These are phyloP conservation scores for Gracilariopsis chorda DNA, from an alignment of 23 red algal species.

Conservation along the genomic window DNA sequence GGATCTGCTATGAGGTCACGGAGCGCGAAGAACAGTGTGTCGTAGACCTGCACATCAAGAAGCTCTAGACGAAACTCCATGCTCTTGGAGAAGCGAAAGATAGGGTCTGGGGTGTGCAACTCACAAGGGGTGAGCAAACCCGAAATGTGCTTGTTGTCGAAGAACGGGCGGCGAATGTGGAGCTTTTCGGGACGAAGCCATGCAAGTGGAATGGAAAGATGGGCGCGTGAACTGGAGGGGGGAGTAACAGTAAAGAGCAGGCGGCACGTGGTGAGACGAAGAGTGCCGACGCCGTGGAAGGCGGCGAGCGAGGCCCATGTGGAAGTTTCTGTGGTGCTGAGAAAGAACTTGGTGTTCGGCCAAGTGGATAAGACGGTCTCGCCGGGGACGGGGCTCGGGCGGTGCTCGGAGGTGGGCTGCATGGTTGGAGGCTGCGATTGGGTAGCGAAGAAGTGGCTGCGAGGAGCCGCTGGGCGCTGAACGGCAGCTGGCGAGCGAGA, in stretches of 20 bases:
- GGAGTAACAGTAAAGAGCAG: conserved; percentile 34
- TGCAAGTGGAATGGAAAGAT: conserved; percentile 54
- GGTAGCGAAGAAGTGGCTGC: no score
- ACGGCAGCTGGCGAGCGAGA: no score
- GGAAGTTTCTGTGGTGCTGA: conserved; percentile 19
- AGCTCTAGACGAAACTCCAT: conserved; percentile 54
- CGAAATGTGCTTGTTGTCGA: conserved; percentile 40
- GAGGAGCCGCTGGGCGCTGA: no score
- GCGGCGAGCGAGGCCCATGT: conserved; percentile 51
- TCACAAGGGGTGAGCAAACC: conserved; percentile 29
- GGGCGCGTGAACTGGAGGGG: neutral
- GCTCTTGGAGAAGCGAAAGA: conserved; percentile 23
- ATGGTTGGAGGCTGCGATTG: neutral
- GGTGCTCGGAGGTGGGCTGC: neutral
- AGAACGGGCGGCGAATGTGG: conserved; percentile 65
- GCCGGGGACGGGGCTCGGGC: conserved; percentile 22
- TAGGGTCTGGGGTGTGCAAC: conserved; percentile 10
- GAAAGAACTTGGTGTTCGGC: conserved; percentile 49
- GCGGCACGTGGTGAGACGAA: conserved; percentile 49
- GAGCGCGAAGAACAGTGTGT: conserved; percentile 22
- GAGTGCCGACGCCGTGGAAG: conserved; percentile 45
- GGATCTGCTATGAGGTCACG: conserved; percentile 39
- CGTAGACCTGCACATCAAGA: conserved; percentile 33
- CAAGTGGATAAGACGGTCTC: conserved; percentile 51
- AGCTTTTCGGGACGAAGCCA: conserved; percentile 33